A percentile compares a stretch with the other conserved stretches of the same genome.
Conservation (phyloP, 148 eudicot genomes). For the Spergularia bocconei region DNA sequence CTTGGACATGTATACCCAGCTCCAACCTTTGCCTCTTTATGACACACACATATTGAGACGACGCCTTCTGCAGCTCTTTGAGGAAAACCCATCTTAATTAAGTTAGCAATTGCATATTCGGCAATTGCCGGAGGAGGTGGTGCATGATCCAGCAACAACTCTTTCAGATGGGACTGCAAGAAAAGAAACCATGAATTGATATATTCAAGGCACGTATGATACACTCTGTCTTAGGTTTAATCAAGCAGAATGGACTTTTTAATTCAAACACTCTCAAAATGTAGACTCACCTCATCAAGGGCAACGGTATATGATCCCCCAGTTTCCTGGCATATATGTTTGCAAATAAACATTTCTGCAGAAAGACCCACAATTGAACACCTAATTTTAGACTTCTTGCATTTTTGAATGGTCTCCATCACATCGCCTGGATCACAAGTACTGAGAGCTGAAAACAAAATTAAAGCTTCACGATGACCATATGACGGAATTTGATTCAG, state of each 20-base stretch:
- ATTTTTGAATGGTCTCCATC: constrained; percentile 79
- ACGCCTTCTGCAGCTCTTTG: constrained; percentile 94
- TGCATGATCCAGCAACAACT: constrained; percentile 83
- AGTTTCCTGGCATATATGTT: constrained; percentile 84
- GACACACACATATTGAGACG: constrained; percentile 87
- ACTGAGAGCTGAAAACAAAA: constrained; percentile 81
- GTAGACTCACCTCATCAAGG: constrained; percentile 79
- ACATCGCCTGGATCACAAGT: constrained; percentile 98
- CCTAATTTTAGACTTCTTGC: constrained; percentile 89
- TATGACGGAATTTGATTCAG: constrained; percentile 80
- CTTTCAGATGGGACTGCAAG: constrained; percentile 80
- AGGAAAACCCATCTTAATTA: constrained; percentile 97
- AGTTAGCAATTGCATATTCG: constrained; percentile 84
- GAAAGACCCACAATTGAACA: constrained; percentile 87
- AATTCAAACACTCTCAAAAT: background rate
- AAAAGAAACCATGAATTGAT: background rate
- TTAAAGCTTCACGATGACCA: constrained; percentile 90
- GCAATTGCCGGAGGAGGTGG: constrained; percentile 99
- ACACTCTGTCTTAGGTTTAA: background rate
- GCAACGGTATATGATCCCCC: constrained; percentile 87
- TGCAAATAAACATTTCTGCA: constrained; percentile 90
- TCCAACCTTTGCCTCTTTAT: constrained; percentile 91
- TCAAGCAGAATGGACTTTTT: background rate
- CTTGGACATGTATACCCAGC: constrained; percentile 97
- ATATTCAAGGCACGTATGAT: background rate